Evolutionary conservation across 371 early-diverging fungal species (phyloP), one percentile per base, ranked within the genome.

Genomic region (Mortierella polycephala): DNA sequence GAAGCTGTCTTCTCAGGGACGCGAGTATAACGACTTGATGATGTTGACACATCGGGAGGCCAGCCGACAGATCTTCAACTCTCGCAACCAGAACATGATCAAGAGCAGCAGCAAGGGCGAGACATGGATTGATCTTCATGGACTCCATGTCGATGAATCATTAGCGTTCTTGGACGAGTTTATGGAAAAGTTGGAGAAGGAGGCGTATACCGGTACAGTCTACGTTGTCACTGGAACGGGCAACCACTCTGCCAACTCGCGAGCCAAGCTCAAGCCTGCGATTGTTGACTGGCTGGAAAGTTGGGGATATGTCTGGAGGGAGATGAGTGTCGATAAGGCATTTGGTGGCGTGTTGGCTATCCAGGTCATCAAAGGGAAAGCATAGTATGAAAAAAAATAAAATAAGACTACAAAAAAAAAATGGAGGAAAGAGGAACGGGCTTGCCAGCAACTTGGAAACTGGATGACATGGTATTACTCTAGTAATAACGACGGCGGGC

Each of bases 51-150:
- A 90, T 64, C 77, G 81, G 5, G 86, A 85, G 57, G 90, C 89
- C 5, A 86, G 88, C 59, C 81, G 83, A 54, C 83, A 85, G 56
- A 90, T 90, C 11, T 87, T 87, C 71, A 82, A 86, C 14, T 71
- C 81, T 3, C 71, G 88, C 47, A 86, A 88, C 39, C 81, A 83
- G 57, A 56, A 23, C 10, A 67, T 67, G 71, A 81, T 67, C 83
- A 85, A 72, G 63, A 77, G 62, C 10, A 63, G 51, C 2, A 49
- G 21, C 45, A 68, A 72, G 45, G 57, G 66, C 30, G 79, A 79
- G 42, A 72, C 87, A 0, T 89, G 85, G 83, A 81, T 90, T 57
- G 90, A 90, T 80, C 74, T 90, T 7, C 90, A 90, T 77, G 88
- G 90, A 2, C 74, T 90, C 21, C 88, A 88, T 76, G 83, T 86